phyloP scores from a whole-genome alignment of 1,284 basidiomycete genomes.

The Coriolopsis trogii region DNA sequence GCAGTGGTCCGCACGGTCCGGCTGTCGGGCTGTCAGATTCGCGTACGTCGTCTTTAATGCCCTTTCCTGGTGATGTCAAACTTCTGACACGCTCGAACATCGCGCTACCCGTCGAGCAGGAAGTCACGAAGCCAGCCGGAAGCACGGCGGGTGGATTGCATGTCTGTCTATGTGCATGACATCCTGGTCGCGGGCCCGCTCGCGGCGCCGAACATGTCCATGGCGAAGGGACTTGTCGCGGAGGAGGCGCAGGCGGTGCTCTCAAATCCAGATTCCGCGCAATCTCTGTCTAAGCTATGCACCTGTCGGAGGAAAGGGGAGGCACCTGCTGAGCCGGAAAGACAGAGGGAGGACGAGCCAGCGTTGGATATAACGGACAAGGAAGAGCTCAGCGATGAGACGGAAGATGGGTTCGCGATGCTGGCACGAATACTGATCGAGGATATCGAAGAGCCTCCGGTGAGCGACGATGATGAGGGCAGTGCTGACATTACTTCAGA shows the following conservation, averaged over 20 bases:
- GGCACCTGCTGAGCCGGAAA: constrained; percentile 12
- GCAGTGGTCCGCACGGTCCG: constrained; percentile 59
- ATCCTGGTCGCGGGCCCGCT: constrained; percentile 59
- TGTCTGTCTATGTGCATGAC: constrained; percentile 63
- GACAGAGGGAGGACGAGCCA: not conserved
- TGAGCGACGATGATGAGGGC: constrained; percentile 1
- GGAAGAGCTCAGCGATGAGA: constrained; percentile 38
- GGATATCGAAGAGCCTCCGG: constrained; percentile 16
- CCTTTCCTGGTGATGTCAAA: too few species aligned
- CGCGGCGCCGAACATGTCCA: constrained; percentile 50
- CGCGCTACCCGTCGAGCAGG: constrained; percentile 35
- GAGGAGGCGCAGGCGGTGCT: constrained; percentile 59
- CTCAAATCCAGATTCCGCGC: constrained; percentile 46
- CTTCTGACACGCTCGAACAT: not conserved
- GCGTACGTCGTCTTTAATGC: constrained; percentile 37
- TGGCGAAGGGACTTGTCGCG: constrained; percentile 68
- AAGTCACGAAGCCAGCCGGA: constrained; percentile 49
- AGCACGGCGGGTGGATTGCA: constrained; percentile 48
- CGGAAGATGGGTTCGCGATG: constrained; percentile 41
- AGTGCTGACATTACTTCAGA: not conserved
- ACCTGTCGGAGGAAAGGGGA: constrained; percentile 40
- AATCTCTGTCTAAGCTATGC: constrained; percentile 53
- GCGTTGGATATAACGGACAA: constrained; percentile 2
- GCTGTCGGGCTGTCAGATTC: constrained; percentile 55
- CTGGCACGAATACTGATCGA: constrained; percentile 33